phyloP scores from a whole-genome alignment of 352 stramenopile species.

The Globisporangium okanoganense region DNA sequence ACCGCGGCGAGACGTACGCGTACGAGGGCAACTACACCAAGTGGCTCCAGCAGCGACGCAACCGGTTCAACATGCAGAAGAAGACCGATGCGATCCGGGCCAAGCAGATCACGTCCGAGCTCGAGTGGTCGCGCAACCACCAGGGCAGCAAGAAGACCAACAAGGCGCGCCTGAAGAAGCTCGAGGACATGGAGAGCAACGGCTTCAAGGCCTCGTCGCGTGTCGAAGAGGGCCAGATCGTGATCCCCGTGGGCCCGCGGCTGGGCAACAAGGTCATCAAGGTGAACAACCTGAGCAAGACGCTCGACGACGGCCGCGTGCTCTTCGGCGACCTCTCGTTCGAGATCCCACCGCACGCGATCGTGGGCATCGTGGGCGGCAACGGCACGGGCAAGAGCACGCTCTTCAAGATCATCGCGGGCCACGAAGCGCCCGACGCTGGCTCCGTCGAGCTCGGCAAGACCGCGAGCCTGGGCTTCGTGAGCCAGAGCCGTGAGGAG shows the following conservation, averaged over 20 bases:
- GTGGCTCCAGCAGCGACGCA: conserved; percentile 94
- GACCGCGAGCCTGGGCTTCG: conserved; percentile 75
- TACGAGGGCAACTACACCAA: conserved; percentile 98
- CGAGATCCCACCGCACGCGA: conserved; percentile 92
- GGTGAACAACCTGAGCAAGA: conserved; percentile 69
- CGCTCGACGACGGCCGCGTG: conserved; percentile 62
- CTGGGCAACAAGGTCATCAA: conserved; percentile 93
- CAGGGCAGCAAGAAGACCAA: conserved; percentile 82
- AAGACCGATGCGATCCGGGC: conserved; percentile 87
- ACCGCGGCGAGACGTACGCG: conserved; percentile 94
- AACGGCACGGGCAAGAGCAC: conserved; percentile 98
- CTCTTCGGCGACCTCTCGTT: conserved; percentile 95
- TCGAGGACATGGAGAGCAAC: conserved; percentile 88
- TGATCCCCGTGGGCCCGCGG: conserved; percentile 90
- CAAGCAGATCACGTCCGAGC: conserved; percentile 91
- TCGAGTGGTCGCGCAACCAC: conserved; percentile 93
- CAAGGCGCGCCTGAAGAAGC: conserved; percentile 92
- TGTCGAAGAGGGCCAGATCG: conserved; percentile 84
- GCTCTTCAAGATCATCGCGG: conserved; percentile 95
- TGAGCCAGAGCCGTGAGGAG: conserved; percentile 76
- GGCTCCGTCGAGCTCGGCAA: conserved; percentile 73
- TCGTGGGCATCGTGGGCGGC: conserved; percentile 96
- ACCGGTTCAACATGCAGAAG: conserved; percentile 94
- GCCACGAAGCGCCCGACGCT: conserved; percentile 83
- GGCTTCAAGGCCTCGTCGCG: conserved; percentile 47